Base-by-base conservation (phyloP, 2,329 filamentous ascomycete species). In the Aspergillus calidoustus region DNA sequence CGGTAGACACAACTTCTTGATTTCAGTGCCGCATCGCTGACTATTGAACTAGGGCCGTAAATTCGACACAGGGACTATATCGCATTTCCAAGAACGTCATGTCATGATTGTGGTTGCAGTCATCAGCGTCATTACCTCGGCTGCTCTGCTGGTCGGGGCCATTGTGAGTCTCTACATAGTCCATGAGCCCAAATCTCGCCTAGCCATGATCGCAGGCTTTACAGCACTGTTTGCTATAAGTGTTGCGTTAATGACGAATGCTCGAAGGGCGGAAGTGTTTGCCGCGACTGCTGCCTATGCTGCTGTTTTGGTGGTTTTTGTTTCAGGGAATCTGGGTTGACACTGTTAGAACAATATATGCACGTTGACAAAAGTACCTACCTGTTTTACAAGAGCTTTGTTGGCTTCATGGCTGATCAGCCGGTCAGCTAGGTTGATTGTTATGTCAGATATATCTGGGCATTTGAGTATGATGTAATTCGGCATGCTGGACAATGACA, bases 231-330 rank as follows among this genome's bases (percentile, higher is more conserved):
- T 55, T 19, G 53, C 53, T 8, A 8, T 55, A 17, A 22, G 53
- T 55, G 41, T 55, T 19, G 19, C 41, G 7, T 22, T 55, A 34
- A 25, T 48, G 23, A 48, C 53, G 5, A 55, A 55, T 47, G 38
- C 53, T 4, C 41, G 41, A 30, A 22, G 41, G 25, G 22, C 41
- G 8, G 53, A 55, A 25, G 22, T 47, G 2, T 55, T 55, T 15
- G 28, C 19, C 6, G 53, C 53, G 15, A 28, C 23, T 22, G 53
- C 53, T 5, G 53, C 53, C 38, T 55, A 55, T 13, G 53, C 53
- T 46, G 53, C 53, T 8, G 53, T 55, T 17, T 22, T 55, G 53
- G 53, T 55, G 5, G 53, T 55, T 34, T 55, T 55, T 41, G 53
- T 55, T 30, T 28, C 19, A 15, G 53, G 53, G 15, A 28, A 55